Evolutionary conservation across 306 rosid genomes (phyloP).

Genomic region (Vicia villosa): DNA sequence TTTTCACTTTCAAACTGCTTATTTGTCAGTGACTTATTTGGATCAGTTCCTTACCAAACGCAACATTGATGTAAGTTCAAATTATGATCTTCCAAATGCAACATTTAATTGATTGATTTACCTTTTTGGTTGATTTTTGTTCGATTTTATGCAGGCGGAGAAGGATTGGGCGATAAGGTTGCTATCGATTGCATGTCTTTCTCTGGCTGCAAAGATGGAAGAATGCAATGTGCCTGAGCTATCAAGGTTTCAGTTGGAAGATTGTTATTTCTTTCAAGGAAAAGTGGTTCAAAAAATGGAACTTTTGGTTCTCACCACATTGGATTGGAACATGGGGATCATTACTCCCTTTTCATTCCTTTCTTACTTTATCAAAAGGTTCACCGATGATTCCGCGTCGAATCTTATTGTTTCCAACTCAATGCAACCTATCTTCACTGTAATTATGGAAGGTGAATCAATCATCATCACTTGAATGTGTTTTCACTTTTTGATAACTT

Average conservation of each 20-base stretch:
- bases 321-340: constrained; percentile 71
- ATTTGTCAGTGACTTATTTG: constrained; percentile 72
- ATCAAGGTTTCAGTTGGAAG: constrained; percentile 53
- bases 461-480: background rate
- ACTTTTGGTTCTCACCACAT: constrained; percentile 66
- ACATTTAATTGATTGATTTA: background rate
- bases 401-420: constrained; percentile 38
- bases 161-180: constrained; percentile 66
- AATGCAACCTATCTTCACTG: constrained; percentile 49
- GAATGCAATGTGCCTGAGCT: constrained; percentile 59
- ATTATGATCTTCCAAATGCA: background rate
- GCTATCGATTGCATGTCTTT: constrained; percentile 73
- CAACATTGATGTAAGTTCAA: constrained; percentile 59
- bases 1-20: constrained; percentile 76
- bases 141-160: constrained; percentile 54
- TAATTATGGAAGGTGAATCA: constrained; percentile 60
- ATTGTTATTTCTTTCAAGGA: constrained; percentile 54
- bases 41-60: constrained; percentile 71
- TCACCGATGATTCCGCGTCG: constrained; percentile 51
- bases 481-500: background rate
- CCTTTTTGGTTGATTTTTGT: constrained; percentile 23
- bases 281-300: constrained; percentile 70
- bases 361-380: constrained; percentile 57
- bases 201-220: constrained; percentile 84
- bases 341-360: constrained; percentile 72